Base-by-base conservation (phyloP, 2,329 filamentous ascomycete species). In the Botrytis sinoallii region DNA sequence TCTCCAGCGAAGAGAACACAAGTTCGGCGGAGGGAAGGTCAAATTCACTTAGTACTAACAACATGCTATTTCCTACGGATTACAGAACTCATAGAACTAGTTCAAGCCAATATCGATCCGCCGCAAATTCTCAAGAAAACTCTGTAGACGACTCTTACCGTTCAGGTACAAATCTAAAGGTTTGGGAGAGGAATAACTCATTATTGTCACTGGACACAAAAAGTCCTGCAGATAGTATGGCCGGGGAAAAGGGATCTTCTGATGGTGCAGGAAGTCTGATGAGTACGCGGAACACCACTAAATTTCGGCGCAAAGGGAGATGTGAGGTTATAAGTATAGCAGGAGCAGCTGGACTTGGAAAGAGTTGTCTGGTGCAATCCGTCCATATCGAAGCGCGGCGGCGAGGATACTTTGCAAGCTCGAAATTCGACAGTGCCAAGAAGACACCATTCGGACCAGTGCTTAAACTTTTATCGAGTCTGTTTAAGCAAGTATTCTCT, bases 401-500 rank as follows among this genome's bases (percentile, higher is more conserved):
- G 64, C 86, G 87, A 74, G 90, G 90, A 4, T 91, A 91, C 78
- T 91, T 89, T 77, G 88, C 89, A 10, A 90, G 88, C 46, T 87
- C 89, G 59, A 91, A 91, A 78, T 91, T 91, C 74, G 90, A 92
- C 77, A 88, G 86, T 0, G 87, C 89, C 0, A 85, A 87, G 76
- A 86, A 86, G 77, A 88, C 85, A 14, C 88, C 90, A 5, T 91
- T 90, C 79, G 89, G 89, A 1, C 89, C 90, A 6, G 81, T 91
- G 57, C 84, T 91, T 40, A 90, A 88, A 80, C 82, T 91, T n/a
- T 81, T 91, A 18, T 91, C 89, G 18, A 91, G 88, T 32, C 82
- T 92, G 25, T 91, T 91, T 81, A 89, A 89, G 78, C 90, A 92
- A 79, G 88, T 91, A 4, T 91, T 89, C 85, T 89, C 89, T 1